Evolutionary conservation across 371 early-diverging fungal species (phyloP), one percentile per base, ranked within the genome.

Genomic region (Zopfochytrium polystomum): DNA sequence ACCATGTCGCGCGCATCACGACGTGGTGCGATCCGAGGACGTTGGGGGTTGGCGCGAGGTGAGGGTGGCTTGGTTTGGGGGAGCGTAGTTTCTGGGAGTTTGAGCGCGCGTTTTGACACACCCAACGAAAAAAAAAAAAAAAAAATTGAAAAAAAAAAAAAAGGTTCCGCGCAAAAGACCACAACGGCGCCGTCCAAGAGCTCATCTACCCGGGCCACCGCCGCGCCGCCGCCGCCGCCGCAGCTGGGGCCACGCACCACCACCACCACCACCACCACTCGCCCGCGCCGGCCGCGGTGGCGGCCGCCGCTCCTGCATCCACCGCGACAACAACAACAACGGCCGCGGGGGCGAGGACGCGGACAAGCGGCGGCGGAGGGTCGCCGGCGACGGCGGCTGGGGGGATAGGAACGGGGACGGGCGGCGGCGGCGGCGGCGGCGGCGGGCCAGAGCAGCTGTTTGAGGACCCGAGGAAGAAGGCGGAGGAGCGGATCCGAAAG

Each of bases 21-120:
- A 67, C 67, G n/a, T 67, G 67, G 67, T 59, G 59, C 6, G 67
- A 67, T 35, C 67, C 67, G 20, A 23, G 67, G 9, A 57, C 63
- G 18, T 35, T 67, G 7, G 26, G 60, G 18, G 20, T 60, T 23
- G 51, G 55, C 23, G 44, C 52, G 1, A 59, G 60, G 60, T 65
- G 32, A 7, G 48, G 9, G 11, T 34, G 15, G 32, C 26, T 47
- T 43, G 20, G 29, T 29, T 29, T 13, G 32, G 22, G 11, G 6
- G 5, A 20, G 5, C 5, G 4, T 6, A 31, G 20, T n/a, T 52
- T 52, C 32, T 15, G 35, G 5, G 26, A 23, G 15, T 47, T 59
- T 32, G 15, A 13, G 15, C 27, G 9, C 20, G 18, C 6, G 18
- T 18, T 42, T 59, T n/a, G n/a, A 3, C 27, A 25, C 3, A 4